phyloP scores from a whole-genome alignment of 257 asterid genomes.

The Capsicum baccatum region DNA sequence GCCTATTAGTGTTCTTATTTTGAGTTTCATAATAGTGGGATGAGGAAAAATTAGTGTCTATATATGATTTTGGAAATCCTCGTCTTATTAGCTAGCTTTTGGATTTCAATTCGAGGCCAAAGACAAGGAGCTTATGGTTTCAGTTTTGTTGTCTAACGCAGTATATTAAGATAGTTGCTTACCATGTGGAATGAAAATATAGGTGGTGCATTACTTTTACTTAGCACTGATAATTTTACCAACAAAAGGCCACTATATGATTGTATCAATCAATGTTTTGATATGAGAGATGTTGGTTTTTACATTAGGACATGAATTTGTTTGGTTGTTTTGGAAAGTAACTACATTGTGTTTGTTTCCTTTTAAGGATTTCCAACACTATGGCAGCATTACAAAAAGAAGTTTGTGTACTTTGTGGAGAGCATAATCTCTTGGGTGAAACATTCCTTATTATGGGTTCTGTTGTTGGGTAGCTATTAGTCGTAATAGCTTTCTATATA shows the following conservation, averaged over 20 bases:
- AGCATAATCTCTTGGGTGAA: constrained; percentile 92
- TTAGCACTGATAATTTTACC: not conserved
- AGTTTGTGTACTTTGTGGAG: constrained; percentile 86
- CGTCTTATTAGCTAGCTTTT: no score
- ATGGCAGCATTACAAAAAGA: constrained; percentile 78
- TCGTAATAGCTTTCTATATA: constrained; percentile 33
- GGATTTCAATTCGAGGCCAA: no score
- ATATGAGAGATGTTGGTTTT: constrained; percentile 1
- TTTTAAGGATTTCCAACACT: constrained; percentile 85
- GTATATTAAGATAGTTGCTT: not conserved
- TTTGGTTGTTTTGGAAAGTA: constrained; percentile 14
- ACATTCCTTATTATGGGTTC: constrained; percentile 94
- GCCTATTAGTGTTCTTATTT: no score
- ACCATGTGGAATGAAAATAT: not conserved
- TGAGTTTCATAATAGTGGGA: no score
- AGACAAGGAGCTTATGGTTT: no score
- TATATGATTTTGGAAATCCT: no score
- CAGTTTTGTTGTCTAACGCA: not conserved
- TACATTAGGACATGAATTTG: not conserved
- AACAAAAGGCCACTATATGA: not conserved
- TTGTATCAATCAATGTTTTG: constrained; percentile 4
- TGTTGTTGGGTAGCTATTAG: constrained; percentile 77
- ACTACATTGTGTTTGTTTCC: constrained; percentile 15
- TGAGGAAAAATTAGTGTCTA: no score
- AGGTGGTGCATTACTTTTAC: constrained; percentile 8